Conservation (phyloP, 495 filamentous ascomycete genomes). For the Talaromyces thailandensis region DNA sequence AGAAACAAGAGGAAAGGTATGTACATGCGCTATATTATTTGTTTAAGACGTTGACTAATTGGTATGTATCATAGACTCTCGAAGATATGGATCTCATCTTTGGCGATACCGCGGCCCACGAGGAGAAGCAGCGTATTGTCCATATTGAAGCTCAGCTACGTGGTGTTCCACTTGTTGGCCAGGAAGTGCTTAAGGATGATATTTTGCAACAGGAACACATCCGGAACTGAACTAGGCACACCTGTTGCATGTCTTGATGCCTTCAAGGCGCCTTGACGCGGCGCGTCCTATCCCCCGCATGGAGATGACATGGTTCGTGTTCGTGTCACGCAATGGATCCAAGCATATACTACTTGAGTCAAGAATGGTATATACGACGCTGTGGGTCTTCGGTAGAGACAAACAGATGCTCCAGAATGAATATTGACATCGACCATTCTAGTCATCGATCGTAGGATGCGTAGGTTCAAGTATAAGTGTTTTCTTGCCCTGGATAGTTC, state of each 20-base stretch:
- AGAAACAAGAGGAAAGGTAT: constrained; percentile 47
- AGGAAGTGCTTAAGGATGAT: constrained; percentile 21
- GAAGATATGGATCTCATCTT: constrained; percentile 67
- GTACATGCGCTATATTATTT: neutral
- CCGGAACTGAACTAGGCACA: neutral
- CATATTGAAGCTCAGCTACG: constrained; percentile 63
- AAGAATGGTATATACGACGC: neutral
- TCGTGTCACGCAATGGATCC: neutral
- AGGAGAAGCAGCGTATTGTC: constrained; percentile 63
- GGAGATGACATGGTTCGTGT: neutral
- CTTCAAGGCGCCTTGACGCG: constrained; percentile 1
- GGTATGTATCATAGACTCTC: constrained; percentile 22
- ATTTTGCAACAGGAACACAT: constrained; percentile 13
- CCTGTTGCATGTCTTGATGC: neutral
- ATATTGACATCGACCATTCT: neutral
- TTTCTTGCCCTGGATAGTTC: constrained; percentile 22
- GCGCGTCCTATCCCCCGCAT: neutral
- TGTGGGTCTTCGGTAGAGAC: neutral
- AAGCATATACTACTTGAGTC: neutral
- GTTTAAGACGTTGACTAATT: neutral
- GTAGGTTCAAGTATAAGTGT: constrained; percentile 12
- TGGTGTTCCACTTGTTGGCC: constrained; percentile 17
- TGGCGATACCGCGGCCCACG: constrained; percentile 58
- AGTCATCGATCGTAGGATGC: neutral
- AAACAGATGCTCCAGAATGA: neutral